A percentile compares a stretch with the other conserved stretches of the same genome.
Evolutionary conservation across 768 basidiomycete species (phyloP).

Genomic region (Macrolepiota fuliginosa): DNA sequence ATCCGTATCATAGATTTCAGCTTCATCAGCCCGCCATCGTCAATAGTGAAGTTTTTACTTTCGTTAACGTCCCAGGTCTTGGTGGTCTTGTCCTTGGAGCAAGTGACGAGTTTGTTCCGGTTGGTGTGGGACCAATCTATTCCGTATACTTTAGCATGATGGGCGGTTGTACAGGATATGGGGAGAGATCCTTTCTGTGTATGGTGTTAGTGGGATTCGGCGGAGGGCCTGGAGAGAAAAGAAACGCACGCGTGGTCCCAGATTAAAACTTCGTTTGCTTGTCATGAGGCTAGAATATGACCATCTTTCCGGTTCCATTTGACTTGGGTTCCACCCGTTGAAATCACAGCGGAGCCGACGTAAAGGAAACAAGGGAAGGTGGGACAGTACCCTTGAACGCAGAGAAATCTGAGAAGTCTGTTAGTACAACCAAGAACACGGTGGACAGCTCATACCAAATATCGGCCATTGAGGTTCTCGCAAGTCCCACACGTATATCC

Average conservation of each 20-base stretch:
- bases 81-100: conserved; percentile 91
- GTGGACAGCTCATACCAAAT: conserved; percentile 65
- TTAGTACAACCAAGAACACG: background rate
- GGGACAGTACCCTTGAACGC: conserved; percentile 38
- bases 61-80: conserved; percentile 75
- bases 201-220: background rate
- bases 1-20: conserved; percentile 63
- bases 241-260: conserved; percentile 84
- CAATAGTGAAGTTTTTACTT: conserved; percentile 10
- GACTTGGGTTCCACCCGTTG: conserved; percentile 90
- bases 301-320: conserved; percentile 94
- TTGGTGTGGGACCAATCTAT: conserved; percentile 90
- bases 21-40: conserved; percentile 37
- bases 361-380: background rate
- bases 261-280: conserved; percentile 81
- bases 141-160: conserved; percentile 92
- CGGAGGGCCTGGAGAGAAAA: background rate
- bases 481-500: conserved; percentile 94
- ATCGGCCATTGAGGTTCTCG: conserved; percentile 69
- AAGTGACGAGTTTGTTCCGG: conserved; percentile 82
- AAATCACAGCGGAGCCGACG: background rate
- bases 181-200: conserved; percentile 88
- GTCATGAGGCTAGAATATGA: conserved; percentile 86
- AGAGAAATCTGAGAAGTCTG: conserved; percentile 29
- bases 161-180: conserved; percentile 70